Percentiles rank a stretch among this genome's conserved stretches.
Conservation (phyloP, 2,329 filamentous ascomycete species). For the Colletotrichum melonis region DNA sequence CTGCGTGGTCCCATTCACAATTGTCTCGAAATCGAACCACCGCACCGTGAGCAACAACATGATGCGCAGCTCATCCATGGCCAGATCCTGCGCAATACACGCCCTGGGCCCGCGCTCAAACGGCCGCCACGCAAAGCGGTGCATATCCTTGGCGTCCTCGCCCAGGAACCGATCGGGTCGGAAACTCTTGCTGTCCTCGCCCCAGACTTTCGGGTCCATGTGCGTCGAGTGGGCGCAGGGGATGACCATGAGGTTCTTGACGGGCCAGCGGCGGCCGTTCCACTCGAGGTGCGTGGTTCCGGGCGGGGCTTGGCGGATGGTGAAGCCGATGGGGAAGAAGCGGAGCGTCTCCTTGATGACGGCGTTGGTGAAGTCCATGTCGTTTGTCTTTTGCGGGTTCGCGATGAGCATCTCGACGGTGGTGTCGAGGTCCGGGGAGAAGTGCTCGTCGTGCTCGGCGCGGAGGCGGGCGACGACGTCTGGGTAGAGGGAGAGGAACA, state of each 20-base stretch:
- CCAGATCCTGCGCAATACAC: slow-evolving; percentile 50
- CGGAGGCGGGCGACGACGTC: slow-evolving; percentile 36
- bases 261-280: slow-evolving; percentile 51
- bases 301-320: slow-evolving; percentile 47
- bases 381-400: slow-evolving; percentile 58
- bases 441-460: slow-evolving; percentile 40
- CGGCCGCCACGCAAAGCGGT: slow-evolving; percentile 38
- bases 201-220: slow-evolving; percentile 48
- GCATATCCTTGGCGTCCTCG: slow-evolving; percentile 17
- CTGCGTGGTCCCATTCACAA: slow-evolving; percentile 34
- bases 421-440: slow-evolving; percentile 43
- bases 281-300: slow-evolving; percentile 50
- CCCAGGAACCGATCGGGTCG: slow-evolving; percentile 54
- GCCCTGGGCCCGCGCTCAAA: slow-evolving; percentile 50
- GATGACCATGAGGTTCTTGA: slow-evolving; percentile 44
- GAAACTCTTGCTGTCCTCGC: slow-evolving; percentile 47
- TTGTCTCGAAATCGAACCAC: slow-evolving; percentile 42
- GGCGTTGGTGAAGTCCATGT: slow-evolving; percentile 62
- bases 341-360: slow-evolving; percentile 66
- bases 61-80: slow-evolving; percentile 45
- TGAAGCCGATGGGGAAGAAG: slow-evolving; percentile 60
- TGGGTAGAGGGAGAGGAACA: slow-evolving; percentile 40
- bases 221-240: slow-evolving; percentile 43
- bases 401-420: slow-evolving; percentile 50
- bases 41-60: slow-evolving; percentile 37